Evolutionary conservation across 2,329 filamentous ascomycete species (phyloP), one percentile per base, ranked within the genome.

Genomic region (Claviceps lovelessii): DNA sequence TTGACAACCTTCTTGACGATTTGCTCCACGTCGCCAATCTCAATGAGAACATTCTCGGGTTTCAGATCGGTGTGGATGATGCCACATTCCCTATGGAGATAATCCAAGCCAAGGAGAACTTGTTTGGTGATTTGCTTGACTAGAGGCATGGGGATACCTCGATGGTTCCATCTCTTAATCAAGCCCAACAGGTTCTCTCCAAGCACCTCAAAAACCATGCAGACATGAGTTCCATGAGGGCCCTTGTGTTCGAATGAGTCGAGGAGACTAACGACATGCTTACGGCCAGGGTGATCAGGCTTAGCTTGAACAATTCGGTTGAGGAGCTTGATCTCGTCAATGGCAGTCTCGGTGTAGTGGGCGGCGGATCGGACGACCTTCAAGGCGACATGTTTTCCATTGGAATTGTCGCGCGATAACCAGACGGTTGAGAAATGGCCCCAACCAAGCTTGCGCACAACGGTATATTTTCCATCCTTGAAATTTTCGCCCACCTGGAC

Each of bases 51-150:
- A 66, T 98, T 98, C 69, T 98, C 93, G 50, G 93, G 93, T 71
- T 98, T 96, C 62, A 97, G 74, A 67, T 96, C 91, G 57, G 93
- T 97, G 71, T 98, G 93, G 65, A 98, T 96, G 72, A 98, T 97
- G 66, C 93, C 93, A 71, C 93, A 98, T 72, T 98, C 91, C 63
- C 93, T 84, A 70, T 98, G 93, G 44, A 98, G 79, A 68, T 97
- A 97, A 70, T 98, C 93, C 59, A 98, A 77, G 45, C 93, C 93
- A 33, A 98, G 81, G 50, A 98, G 78, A 10, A 97, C 93, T 73
- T 98, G 93, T 72, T 97, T 97, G 35, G 93, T 94, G 71, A 98
- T 98, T 70, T 97, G 93, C 76, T 96, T 96, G 68, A 97, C 93
- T 15, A 98, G 78, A 17, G 88, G 81, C 84, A 95, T 95, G 47